Evolutionary conservation across 192 early-diverging fungal species (phyloP).

Genomic region (Coemansia sp.): DNA sequence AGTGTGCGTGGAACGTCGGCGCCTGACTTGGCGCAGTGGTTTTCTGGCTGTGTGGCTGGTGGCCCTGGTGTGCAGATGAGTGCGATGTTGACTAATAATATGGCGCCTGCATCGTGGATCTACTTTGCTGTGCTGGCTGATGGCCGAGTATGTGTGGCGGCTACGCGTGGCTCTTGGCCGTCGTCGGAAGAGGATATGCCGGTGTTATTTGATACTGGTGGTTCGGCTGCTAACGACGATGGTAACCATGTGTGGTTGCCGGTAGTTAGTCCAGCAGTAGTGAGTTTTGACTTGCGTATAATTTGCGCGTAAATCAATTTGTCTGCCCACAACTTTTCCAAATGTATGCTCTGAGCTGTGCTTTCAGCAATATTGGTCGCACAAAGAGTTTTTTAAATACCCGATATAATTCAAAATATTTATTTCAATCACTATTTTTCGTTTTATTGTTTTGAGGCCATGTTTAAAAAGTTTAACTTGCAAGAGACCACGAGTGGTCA

Average conservation of each 20-base stretch:
- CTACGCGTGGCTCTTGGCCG: slow-evolving; percentile 8
- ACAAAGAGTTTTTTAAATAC: too few relatives aligned
- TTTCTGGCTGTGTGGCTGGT: slow-evolving; percentile 9
- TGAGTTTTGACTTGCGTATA: slow-evolving; percentile 27
- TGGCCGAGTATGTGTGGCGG: slow-evolving; percentile 28
- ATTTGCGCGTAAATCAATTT: slow-evolving; percentile 18
- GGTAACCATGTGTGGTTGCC: slow-evolving; percentile 39
- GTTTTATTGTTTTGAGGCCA: slow-evolving; percentile 30
- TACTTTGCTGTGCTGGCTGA: slow-evolving; percentile 26
- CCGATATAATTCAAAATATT: not conserved
- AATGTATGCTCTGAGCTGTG: not conserved
- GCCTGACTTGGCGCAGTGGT: slow-evolving; percentile 19
- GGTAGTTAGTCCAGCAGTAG: slow-evolving; percentile 30
- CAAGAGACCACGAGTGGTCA: slow-evolving; percentile 75
- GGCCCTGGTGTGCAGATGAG: not conserved
- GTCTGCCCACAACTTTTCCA: not conserved
- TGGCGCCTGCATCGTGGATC: slow-evolving; percentile 27
- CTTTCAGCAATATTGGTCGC: not conserved
- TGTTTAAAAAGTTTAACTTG: slow-evolving; percentile 83
- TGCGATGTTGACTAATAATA: slow-evolving; percentile 14
- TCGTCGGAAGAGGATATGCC: not conserved
- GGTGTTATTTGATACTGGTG: slow-evolving; percentile 23
- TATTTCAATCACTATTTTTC: not conserved
- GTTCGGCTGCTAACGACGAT: not conserved
- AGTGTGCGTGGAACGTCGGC: slow-evolving; percentile 16